phyloP scores from a whole-genome alignment of 2,329 filamentous ascomycete species.

The Colletotrichum tropicicola region DNA sequence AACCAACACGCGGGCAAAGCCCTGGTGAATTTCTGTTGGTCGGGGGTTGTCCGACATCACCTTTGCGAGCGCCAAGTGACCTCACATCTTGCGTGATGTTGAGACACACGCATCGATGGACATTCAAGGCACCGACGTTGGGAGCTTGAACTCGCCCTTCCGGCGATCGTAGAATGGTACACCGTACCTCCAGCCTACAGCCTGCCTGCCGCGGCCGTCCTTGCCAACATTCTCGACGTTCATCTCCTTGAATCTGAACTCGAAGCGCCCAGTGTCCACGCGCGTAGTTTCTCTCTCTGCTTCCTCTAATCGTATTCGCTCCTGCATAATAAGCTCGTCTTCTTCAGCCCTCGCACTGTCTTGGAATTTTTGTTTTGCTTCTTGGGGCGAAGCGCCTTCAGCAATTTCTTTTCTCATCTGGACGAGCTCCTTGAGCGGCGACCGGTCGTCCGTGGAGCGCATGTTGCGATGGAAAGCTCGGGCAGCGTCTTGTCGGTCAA shows the following conservation, averaged over 20 bases:
- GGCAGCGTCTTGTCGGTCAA: slow-evolving; percentile 72
- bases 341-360: slow-evolving; percentile 53
- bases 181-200: slow-evolving; percentile 71
- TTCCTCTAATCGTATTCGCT: slow-evolving; percentile 41
- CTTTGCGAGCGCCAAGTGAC: background rate
- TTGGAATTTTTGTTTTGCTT: slow-evolving; percentile 51
- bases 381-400: slow-evolving; percentile 43
- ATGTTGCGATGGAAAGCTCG: slow-evolving; percentile 69
- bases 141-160: slow-evolving; percentile 73
- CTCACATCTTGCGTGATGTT: background rate
- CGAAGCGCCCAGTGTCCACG: slow-evolving; percentile 61
- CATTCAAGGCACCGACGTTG: slow-evolving; percentile 65
- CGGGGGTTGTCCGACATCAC: background rate
- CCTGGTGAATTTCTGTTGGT: background rate
- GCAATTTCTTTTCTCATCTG: slow-evolving; percentile 59
- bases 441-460: slow-evolving; percentile 67
- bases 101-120: background rate
- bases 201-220: slow-evolving; percentile 59
- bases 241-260: slow-evolving; percentile 70
- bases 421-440: slow-evolving; percentile 71
- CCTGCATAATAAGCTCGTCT: slow-evolving; percentile 45
- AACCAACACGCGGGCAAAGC: background rate
- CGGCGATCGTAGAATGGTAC: slow-evolving; percentile 69
- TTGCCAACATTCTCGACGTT: slow-evolving; percentile 65
- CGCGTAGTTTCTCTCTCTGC: slow-evolving; percentile 52